Percentiles rank a stretch among this genome's conserved stretches.
Conservation (phyloP, 1,139 yeast species). For the Sugiyamaella pinicola region DNA sequence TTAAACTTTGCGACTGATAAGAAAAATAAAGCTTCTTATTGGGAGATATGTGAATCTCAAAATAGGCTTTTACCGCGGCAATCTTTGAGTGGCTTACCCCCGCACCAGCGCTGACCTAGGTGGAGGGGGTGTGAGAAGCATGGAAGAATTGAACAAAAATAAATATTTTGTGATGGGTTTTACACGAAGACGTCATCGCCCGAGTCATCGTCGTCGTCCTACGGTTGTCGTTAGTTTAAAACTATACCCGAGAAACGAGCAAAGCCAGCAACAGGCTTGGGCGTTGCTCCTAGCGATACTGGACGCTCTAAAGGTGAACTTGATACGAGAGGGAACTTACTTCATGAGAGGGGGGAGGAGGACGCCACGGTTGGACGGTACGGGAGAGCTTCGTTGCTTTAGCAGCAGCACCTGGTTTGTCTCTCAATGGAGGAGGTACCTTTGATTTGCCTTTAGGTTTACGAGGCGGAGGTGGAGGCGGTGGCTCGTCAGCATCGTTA, state of each 20-base stretch:
- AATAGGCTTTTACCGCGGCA: not conserved
- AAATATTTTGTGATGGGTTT: not conserved
- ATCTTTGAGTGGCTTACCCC: not conserved
- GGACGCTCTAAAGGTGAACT: too few relatives aligned
- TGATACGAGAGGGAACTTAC: too few relatives aligned
- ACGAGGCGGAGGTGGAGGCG: not conserved
- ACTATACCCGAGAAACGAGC: too few relatives aligned
- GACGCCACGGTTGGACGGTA: too few relatives aligned
- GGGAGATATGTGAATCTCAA: not conserved
- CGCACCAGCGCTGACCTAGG: not conserved
- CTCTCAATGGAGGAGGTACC: not conserved
- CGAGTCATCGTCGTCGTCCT: conserved; percentile 7
- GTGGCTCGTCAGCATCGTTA: conserved; percentile 5
- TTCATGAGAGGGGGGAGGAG: too few relatives aligned
- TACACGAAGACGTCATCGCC: conserved; percentile 11
- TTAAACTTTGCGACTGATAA: conserved; percentile 6
- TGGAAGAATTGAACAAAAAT: not conserved
- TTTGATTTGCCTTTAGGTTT: not conserved
- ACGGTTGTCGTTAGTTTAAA: not conserved
- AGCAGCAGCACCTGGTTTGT: not conserved
- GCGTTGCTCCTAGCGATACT: too few relatives aligned
- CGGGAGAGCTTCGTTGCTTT: too few relatives aligned
- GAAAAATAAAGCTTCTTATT: conserved; percentile 1
- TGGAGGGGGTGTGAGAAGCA: too few relatives aligned
- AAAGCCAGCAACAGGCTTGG: too few relatives aligned